phyloP scores from a whole-genome alignment of 495 filamentous ascomycete species.

The Trichoderma orchidacearum region DNA sequence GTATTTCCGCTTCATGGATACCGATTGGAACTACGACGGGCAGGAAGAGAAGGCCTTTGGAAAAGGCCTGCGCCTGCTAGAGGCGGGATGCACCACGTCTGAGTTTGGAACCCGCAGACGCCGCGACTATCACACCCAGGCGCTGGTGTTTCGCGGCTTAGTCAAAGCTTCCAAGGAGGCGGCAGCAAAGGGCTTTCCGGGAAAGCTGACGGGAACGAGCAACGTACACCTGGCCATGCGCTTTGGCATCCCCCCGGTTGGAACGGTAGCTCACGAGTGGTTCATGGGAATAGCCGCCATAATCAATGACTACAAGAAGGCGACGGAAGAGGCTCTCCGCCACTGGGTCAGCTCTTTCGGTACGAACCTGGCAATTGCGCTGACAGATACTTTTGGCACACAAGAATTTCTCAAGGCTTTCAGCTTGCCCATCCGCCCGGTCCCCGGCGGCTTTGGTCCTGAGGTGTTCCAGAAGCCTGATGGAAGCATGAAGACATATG shows the following conservation, averaged over 20 bases:
- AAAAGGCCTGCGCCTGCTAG: constrained; percentile 65
- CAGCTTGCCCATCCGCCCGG: constrained; percentile 37
- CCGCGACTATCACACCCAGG: constrained; percentile 88
- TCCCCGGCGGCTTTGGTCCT: constrained; percentile 6
- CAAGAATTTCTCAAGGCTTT: constrained; percentile 80
- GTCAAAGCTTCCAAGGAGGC: constrained; percentile 57
- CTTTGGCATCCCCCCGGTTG: constrained; percentile 66
- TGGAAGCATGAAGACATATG: constrained; percentile 46
- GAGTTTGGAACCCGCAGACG: constrained; percentile 86
- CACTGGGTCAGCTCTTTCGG: constrained; percentile 92
- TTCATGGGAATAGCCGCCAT: constrained; percentile 97
- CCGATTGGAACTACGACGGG: constrained; percentile 70
- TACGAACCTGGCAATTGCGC: constrained; percentile 74
- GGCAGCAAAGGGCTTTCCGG: constrained; percentile 44
- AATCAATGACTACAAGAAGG: constrained; percentile 66
- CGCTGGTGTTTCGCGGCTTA: constrained; percentile 76
- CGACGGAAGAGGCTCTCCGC: constrained; percentile 67
- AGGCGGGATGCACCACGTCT: constrained; percentile 76
- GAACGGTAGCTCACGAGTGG: constrained; percentile 97
- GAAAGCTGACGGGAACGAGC: constrained; percentile 75
- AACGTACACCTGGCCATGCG: constrained; percentile 97
- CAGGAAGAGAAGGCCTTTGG: constrained; percentile 71
- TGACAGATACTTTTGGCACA: constrained; percentile 98
- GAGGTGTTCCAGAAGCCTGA: constrained; percentile 1
- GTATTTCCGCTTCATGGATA: constrained; percentile 91